These are phyloP conservation scores for Acanthamoeba culbertsoni DNA, from an alignment of 208 protist species.

Conservation along the genomic window DNA sequence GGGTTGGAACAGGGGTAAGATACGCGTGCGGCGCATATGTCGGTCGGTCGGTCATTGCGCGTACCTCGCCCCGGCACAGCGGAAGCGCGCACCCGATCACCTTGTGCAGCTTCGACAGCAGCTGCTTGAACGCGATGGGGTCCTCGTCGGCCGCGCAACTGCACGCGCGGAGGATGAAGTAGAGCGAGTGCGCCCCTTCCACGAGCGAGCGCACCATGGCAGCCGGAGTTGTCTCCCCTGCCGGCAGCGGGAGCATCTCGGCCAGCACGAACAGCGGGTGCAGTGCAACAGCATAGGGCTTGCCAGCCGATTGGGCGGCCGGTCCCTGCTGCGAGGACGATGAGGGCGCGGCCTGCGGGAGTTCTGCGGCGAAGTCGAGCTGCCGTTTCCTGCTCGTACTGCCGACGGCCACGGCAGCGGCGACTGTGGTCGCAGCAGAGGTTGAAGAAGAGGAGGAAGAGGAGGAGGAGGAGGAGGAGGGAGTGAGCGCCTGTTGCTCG, in stretches of 20 bases:
- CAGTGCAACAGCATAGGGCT: neutral
- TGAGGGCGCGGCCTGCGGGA: too few relatives aligned
- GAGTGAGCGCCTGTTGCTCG: neutral
- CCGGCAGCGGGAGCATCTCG: neutral
- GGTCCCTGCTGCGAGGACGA: neutral
- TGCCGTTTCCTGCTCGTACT: neutral
- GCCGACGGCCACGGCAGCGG: neutral
- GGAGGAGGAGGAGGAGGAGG: neutral
- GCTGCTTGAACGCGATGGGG: neutral
- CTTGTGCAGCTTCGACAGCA: neutral
- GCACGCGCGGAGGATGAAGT: neutral
- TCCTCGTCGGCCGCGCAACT: neutral
- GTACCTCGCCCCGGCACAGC: neutral
- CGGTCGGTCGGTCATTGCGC: neutral
- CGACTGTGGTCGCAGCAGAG: too few relatives aligned
- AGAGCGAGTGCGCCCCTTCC: neutral
- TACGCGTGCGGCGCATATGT: neutral
- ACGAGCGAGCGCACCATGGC: neutral
- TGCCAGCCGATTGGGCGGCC: neutral
- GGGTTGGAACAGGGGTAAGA: neutral
- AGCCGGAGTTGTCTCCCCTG: neutral
- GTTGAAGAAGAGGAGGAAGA: too few relatives aligned
- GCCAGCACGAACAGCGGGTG: neutral
- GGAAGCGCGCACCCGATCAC: neutral
- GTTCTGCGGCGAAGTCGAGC: too few relatives aligned